Conservation (phyloP, 306 rosid species). For the Malus fusca region DNA sequence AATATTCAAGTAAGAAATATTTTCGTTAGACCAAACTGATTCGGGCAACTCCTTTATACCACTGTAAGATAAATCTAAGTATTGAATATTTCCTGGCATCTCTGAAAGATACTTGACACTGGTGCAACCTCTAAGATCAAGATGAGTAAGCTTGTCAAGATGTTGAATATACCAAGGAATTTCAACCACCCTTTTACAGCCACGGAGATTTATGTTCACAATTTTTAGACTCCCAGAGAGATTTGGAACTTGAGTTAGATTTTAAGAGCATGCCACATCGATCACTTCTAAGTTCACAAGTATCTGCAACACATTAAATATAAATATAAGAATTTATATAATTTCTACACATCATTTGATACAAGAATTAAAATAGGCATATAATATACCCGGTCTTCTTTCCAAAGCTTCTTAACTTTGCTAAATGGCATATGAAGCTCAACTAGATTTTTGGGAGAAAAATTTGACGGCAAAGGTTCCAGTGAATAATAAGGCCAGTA, state of each 20-base stretch:
- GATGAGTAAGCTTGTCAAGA: background rate
- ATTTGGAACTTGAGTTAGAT: background rate
- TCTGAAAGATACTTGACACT: background rate
- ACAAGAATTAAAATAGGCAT: no score
- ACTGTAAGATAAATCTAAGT: no score
- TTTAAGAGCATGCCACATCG: background rate
- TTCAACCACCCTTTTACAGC: background rate
- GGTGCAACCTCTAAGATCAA: background rate
- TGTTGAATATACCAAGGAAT: background rate
- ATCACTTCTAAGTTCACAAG: background rate
- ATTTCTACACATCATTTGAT: no score
- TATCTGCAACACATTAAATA: background rate
- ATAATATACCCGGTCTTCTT: background rate
- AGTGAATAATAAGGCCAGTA: slow-evolving; percentile 1
- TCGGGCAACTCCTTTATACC: no score
- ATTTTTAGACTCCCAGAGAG: no score
- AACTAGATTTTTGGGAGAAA: no score
- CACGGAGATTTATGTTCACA: no score
- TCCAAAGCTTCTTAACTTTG: slow-evolving; percentile 1
- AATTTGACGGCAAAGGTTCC: background rate
- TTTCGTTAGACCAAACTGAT: no score
- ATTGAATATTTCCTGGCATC: background rate
- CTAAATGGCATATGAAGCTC: background rate
- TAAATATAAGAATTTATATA: background rate
- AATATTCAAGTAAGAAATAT: no score